Base-by-base conservation (phyloP, 192 early-diverging fungal species). In the Dimargaris xerosporica region DNA sequence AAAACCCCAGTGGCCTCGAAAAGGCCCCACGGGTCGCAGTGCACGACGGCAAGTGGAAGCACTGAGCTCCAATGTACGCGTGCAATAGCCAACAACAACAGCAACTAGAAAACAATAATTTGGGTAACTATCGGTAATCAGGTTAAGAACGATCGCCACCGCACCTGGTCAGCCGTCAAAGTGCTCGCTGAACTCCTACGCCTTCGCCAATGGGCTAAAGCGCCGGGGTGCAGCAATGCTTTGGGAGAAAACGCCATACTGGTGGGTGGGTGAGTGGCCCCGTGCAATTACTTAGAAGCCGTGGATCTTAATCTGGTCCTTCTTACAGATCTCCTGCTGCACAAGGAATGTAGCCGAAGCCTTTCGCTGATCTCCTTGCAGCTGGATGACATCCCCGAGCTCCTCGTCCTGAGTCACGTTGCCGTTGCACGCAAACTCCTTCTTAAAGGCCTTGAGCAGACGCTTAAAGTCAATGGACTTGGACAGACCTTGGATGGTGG, bases 361-460 rank as follows among this genome's bases (percentile, higher is more conserved):
- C 47, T 76, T 62, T 64, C 95, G 86, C 72, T 98, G 93, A 80
- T 98, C 95, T 55, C 95, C 95, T 54, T 86, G 84, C 44, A 98
- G 78, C 80, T 98, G 93, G 70, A 98, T 90, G 63, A 93, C 85
- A 61, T 89, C 77, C 29, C 93, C 95, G 62, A 84, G 74, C 67
- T 94, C 89, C 71, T 94, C 86, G 80, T 96, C 91, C 66, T 90
- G 76, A 42, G 94, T 83, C 43, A 98, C 76, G n/a, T 81, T 91
- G 45, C 95, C 95, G 76, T 92, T 94, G 81, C 95, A 98, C 42
- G 90, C 93, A 72, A 94, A 95, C 39, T 78, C 76, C 78, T 94
- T 94, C 79, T 95, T 98, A 70, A 98, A 92, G 56, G 84, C 87
- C 79, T 98, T 98, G 67, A 96, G 78, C 68, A 98, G 76, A 61